Evolutionary conservation across 495 filamentous ascomycete species (phyloP).

Genomic region (Xylaria scruposa): DNA sequence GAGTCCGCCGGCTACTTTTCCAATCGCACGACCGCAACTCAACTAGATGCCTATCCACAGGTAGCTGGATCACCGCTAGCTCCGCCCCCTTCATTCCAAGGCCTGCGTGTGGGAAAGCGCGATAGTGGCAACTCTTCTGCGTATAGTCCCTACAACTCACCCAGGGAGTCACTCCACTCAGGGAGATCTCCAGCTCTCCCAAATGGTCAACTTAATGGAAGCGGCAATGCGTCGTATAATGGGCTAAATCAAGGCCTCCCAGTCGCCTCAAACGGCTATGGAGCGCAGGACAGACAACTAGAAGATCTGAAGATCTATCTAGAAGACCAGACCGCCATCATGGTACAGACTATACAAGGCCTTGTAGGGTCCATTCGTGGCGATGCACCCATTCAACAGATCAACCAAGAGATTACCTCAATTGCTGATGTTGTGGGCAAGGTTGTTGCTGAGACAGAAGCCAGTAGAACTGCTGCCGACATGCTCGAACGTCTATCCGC

Average conservation of each 20-base stretch:
- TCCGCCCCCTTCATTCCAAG: constrained; percentile 57
- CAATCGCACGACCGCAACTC: constrained; percentile 45
- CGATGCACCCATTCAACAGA: constrained; percentile 67
- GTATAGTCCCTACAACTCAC: constrained; percentile 62
- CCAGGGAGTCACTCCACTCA: constrained; percentile 52
- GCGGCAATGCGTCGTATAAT: constrained; percentile 36
- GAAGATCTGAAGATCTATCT: constrained; percentile 82
- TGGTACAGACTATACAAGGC: constrained; percentile 82
- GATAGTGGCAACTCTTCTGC: constrained; percentile 59
- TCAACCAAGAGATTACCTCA: constrained; percentile 72
- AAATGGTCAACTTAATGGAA: constrained; percentile 41
- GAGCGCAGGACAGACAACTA: constrained; percentile 56
- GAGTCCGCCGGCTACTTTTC: constrained; percentile 62
- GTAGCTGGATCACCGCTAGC: constrained; percentile 41
- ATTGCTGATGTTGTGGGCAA: constrained; percentile 75
- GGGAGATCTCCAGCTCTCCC: constrained; percentile 30
- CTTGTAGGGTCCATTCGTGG: constrained; percentile 81
- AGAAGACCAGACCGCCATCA: constrained; percentile 80
- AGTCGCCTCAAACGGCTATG: constrained; percentile 40
- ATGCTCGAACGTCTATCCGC: constrained; percentile 67
- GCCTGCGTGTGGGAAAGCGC: constrained; percentile 47
- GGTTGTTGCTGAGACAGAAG: constrained; percentile 70
- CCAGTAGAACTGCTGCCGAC: constrained; percentile 63
- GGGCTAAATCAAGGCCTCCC: constrained; percentile 47
- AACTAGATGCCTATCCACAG: constrained; percentile 42